phyloP scores from a whole-genome alignment of 768 basidiomycete species.

The Phallus indusiatus region DNA sequence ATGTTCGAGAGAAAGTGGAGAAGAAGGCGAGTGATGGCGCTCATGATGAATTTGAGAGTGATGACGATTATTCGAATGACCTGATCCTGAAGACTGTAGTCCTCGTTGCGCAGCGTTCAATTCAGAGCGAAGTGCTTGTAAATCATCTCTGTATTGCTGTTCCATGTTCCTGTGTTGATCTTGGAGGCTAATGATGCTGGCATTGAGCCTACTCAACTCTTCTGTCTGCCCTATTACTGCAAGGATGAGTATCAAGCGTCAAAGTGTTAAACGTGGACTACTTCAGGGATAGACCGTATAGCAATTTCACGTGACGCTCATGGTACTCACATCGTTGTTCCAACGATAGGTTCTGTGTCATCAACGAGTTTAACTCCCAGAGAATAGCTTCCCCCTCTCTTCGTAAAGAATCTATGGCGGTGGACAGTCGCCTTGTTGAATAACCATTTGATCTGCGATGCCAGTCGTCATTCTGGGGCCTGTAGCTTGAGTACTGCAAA shows the following conservation, averaged over 20 bases:
- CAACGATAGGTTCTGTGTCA: constrained; percentile 1
- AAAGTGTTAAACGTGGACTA: background rate
- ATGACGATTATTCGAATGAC: background rate
- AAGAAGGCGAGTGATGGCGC: constrained; percentile 1
- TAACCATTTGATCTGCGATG: background rate
- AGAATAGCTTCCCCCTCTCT: constrained; percentile 4
- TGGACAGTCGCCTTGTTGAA: constrained; percentile 1
- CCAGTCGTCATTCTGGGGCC: background rate
- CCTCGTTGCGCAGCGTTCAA: constrained; percentile 1
- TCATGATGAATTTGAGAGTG: background rate
- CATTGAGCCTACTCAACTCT: constrained; percentile 3
- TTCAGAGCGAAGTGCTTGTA: constrained; percentile 7
- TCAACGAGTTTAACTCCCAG: constrained; percentile 8
- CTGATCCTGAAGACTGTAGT: background rate
- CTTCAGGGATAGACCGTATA: background rate
- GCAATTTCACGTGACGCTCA: background rate
- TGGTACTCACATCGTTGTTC: constrained; percentile 8
- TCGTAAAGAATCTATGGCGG: constrained; percentile 8
- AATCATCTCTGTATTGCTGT: constrained; percentile 3
- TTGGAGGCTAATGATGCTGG: background rate
- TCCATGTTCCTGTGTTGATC: constrained; percentile 5
- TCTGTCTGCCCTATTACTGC: constrained; percentile 3
- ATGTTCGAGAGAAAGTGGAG: background rate
- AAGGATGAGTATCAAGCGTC: background rate
- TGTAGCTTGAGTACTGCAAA: background rate